Conservation (phyloP, 768 basidiomycete genomes). For the Mrakia blollopis region DNA sequence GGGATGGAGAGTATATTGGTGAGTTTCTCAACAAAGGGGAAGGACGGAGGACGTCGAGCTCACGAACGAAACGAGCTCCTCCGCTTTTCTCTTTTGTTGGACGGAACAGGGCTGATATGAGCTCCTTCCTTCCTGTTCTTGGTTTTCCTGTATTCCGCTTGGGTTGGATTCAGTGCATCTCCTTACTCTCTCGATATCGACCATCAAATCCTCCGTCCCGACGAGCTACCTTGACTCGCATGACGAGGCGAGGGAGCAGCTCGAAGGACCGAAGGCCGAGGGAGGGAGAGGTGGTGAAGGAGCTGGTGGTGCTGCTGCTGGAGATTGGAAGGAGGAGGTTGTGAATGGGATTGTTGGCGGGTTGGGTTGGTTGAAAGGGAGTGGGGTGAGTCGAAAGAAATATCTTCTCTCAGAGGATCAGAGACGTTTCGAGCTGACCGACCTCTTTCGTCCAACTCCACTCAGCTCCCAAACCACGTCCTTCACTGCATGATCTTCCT, state of each 20-base stretch:
- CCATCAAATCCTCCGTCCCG: conserved; percentile 3
- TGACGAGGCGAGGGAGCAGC: background rate
- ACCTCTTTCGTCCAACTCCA: background rate
- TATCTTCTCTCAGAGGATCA: background rate
- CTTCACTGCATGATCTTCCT: background rate
- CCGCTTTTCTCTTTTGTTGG: no score
- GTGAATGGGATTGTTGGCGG: conserved; percentile 3
- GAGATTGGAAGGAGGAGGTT: conserved; percentile 6
- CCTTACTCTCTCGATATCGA: conserved; percentile 1
- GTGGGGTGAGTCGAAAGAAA: background rate
- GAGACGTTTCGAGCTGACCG: background rate
- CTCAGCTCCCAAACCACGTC: background rate
- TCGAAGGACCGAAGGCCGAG: background rate
- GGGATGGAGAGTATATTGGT: background rate
- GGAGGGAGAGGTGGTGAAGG: background rate
- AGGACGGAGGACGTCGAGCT: background rate
- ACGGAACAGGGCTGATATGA: background rate
- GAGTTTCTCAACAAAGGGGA: background rate
- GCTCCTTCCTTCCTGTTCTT: background rate
- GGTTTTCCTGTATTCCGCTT: background rate
- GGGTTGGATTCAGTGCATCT: background rate
- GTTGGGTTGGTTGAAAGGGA: background rate
- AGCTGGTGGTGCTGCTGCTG: background rate
- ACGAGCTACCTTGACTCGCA: background rate
- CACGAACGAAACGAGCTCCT: no score